A percentile compares a stretch with the other conserved stretches of the same genome.
phyloP scores from a whole-genome alignment of 2,329 filamentous ascomycete genomes.

The Alternaria novae-zelandiae region DNA sequence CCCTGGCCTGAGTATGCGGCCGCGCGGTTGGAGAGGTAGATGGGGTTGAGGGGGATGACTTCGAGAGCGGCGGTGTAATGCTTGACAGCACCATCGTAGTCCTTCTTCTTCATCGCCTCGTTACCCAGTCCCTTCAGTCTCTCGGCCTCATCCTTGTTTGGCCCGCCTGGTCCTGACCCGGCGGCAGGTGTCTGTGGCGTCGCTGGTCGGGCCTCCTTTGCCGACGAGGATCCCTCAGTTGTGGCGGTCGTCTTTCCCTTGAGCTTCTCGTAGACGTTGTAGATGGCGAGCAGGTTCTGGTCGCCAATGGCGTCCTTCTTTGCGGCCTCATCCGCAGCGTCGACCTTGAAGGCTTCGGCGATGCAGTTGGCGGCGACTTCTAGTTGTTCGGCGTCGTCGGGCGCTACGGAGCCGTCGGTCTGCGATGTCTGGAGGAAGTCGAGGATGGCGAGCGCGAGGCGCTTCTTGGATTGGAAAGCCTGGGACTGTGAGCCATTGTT shows the following conservation, averaged over 20 bases:
- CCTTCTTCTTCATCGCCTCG: conserved; percentile 91
- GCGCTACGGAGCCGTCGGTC: conserved; percentile 83
- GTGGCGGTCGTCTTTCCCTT: conserved; percentile 67
- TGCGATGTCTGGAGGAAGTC: conserved; percentile 88
- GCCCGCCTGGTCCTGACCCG: conserved; percentile 51
- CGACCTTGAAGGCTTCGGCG: conserved; percentile 92
- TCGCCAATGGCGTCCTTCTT: conserved; percentile 79
- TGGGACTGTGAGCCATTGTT: conserved; percentile 28
- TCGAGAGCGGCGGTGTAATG: conserved; percentile 87
- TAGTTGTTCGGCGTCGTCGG: conserved; percentile 91
- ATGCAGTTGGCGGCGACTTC: conserved; percentile 96
- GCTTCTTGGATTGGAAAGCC: conserved; percentile 69
- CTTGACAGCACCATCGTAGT: conserved; percentile 82
- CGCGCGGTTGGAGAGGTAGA: conserved; percentile 97
- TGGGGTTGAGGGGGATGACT: conserved; percentile 83
- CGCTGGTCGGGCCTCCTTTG: conserved; percentile 51
- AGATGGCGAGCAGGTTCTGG: conserved; percentile 89
- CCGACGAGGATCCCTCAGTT: conserved; percentile 51
- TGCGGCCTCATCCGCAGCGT: conserved; percentile 76
- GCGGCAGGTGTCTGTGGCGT: conserved; percentile 46
- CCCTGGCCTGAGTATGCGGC: conserved; percentile 86
- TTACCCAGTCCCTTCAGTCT: conserved; percentile 89
- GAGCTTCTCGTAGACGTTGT: conserved; percentile 94
- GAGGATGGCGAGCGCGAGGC: conserved; percentile 94
- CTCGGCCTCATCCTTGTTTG: conserved; percentile 80